Conservation (phyloP, 768 basidiomycete genomes). For the Porpolomopsis calyptriformis region DNA sequence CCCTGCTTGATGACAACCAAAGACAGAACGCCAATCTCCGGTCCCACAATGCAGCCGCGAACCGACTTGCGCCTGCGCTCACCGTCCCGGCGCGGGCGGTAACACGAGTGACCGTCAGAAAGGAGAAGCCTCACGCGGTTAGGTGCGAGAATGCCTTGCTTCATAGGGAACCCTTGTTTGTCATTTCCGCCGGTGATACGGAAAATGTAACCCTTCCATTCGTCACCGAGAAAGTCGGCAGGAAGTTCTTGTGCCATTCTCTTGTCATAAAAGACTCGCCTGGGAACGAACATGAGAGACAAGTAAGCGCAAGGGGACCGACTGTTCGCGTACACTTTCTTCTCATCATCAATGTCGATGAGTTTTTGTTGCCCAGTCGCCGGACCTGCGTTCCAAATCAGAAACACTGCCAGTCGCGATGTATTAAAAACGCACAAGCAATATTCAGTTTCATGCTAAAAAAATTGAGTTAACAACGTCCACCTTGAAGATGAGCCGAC, state of each 20-base stretch:
- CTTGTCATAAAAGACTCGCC: slow-evolving; percentile 96
- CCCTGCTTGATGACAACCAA: slow-evolving; percentile 96
- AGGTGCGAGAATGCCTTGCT: slow-evolving; percentile 95
- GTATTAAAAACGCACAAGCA: slow-evolving; percentile 56
- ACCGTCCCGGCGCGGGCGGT: slow-evolving; percentile 81
- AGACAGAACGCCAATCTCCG: slow-evolving; percentile 92
- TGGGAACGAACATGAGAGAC: slow-evolving; percentile 20
- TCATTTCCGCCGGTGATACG: slow-evolving; percentile 97
- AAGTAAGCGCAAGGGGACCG: neutral
- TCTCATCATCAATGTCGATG: slow-evolving; percentile 89
- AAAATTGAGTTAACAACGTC: neutral
- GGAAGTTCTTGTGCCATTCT: slow-evolving; percentile 93
- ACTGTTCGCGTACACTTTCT: slow-evolving; percentile 47
- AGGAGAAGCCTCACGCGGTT: slow-evolving; percentile 91
- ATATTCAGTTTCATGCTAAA: slow-evolving; percentile 93
- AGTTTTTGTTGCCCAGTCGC: slow-evolving; percentile 97
- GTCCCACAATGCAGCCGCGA: slow-evolving; percentile 94
- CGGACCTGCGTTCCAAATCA: slow-evolving; percentile 50
- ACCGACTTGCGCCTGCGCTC: slow-evolving; percentile 99
- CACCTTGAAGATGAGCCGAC: no score
- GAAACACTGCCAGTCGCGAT: slow-evolving; percentile 8
- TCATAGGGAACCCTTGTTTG: slow-evolving; percentile 99
- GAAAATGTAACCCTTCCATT: slow-evolving; percentile 95
- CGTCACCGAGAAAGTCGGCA: slow-evolving; percentile 83
- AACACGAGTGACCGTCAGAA: slow-evolving; percentile 95